These are phyloP conservation scores for Moniliophthora roreri DNA, from an alignment of 1,284 basidiomycete species.

Conservation along the genomic window DNA sequence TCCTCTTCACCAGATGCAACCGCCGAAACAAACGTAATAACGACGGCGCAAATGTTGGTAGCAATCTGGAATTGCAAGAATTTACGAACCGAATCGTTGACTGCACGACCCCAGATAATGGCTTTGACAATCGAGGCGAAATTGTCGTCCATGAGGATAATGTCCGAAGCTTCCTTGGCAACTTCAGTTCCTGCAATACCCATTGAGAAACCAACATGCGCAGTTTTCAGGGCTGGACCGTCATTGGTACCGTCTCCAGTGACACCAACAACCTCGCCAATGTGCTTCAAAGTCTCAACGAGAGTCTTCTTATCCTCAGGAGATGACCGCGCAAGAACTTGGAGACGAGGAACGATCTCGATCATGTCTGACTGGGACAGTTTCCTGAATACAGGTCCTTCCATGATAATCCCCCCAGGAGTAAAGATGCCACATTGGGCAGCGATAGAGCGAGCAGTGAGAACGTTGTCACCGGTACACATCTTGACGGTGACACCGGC, in stretches of 20 bases:
- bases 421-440: constrained; percentile 94
- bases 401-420: constrained; percentile 93
- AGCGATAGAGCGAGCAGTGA: constrained; percentile 93
- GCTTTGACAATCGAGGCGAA: constrained; percentile 96
- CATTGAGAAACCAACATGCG: constrained; percentile 96
- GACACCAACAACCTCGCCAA: constrained; percentile 94
- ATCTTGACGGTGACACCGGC: constrained; percentile 98
- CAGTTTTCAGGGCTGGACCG: constrained; percentile 94
- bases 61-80: constrained; percentile 99
- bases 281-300: constrained; percentile 83
- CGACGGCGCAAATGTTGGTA: constrained; percentile 93
- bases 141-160: constrained; percentile 98
- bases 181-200: constrained; percentile 98
- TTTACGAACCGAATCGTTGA: constrained; percentile 96
- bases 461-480: constrained; percentile 97
- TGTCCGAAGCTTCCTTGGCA: constrained; percentile 98
- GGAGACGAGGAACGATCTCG: constrained; percentile 68
- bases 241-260: constrained; percentile 99
- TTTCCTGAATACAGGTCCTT: constrained; percentile 81
- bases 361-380: constrained; percentile 56
- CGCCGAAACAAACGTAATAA: constrained; percentile 92
- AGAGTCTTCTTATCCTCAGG: constrained; percentile 96
- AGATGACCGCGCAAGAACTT: constrained; percentile 91
- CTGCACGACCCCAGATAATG: constrained; percentile 98
- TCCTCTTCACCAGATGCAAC: constrained; percentile 75